Evolutionary conservation across 331 rosid species (phyloP).

Genomic region (Phaseolus coccineus): DNA sequence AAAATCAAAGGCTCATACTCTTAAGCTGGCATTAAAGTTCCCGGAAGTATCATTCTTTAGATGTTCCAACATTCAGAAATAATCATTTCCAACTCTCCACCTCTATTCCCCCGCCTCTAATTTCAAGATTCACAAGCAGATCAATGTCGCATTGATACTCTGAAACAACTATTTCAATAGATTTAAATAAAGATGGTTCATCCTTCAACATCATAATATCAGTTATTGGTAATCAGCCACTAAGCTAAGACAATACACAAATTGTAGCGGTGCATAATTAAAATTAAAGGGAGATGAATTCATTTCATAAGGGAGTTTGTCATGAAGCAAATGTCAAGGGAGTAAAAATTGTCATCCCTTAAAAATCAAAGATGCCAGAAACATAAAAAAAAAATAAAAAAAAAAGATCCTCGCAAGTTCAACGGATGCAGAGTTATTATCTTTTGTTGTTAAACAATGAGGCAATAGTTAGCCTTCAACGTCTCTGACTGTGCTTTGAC

Average conservation of each 20-base stretch:
- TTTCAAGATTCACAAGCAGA: constrained; percentile 1
- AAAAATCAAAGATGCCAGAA: too few relatives aligned
- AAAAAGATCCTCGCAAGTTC: not conserved
- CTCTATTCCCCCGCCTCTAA: constrained; percentile 10
- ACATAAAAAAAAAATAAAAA: too few relatives aligned
- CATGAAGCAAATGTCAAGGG: too few relatives aligned
- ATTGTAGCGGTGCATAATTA: not conserved
- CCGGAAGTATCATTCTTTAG: not conserved
- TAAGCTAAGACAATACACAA: not conserved
- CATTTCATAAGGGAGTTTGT: not conserved
- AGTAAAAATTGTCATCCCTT: too few relatives aligned
- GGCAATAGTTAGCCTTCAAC: not conserved
- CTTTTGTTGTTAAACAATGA: not conserved
- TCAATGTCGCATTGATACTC: constrained; percentile 10
- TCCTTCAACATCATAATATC: not conserved
- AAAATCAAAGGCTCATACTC: not conserved
- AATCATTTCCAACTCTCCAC: not conserved
- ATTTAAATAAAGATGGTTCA: not conserved
- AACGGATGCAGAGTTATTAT: not conserved
- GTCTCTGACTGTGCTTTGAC: not conserved
- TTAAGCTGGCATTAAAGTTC: not conserved
- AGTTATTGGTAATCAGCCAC: not conserved
- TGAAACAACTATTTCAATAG: not conserved
- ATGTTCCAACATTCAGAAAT: constrained; percentile 24
- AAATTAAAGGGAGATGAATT: not conserved